These are phyloP conservation scores for Fusarium palustre DNA, from an alignment of 2,329 filamentous ascomycete species.

Conservation along the genomic window DNA sequence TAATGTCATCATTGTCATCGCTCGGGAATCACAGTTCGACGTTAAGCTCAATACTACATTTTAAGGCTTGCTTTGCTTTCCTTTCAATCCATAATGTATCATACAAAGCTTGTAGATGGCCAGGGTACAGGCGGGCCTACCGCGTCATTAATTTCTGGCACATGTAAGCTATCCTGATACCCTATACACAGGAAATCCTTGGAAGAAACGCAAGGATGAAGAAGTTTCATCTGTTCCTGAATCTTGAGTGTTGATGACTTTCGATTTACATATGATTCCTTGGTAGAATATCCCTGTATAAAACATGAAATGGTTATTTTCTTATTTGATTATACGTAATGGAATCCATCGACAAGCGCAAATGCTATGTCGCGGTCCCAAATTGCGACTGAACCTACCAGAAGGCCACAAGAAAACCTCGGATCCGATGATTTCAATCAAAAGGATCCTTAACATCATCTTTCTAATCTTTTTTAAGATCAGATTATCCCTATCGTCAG, in stretches of 20 bases:
- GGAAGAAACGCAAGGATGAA: too few species aligned
- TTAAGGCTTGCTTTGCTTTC: neutral
- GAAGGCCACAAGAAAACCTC: neutral
- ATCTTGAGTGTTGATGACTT: neutral
- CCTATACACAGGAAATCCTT: neutral
- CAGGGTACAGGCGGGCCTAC: neutral
- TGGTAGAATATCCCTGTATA: neutral
- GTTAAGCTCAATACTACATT: too few species aligned
- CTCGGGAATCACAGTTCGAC: neutral
- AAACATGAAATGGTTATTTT: accelerated
- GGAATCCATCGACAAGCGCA: neutral
- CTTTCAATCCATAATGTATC: neutral
- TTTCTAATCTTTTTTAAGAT: neutral
- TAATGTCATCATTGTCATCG: neutral
- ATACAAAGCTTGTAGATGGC: neutral
- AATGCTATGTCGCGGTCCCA: accelerated
- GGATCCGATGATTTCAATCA: neutral
- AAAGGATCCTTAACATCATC: accelerated
- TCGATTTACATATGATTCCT: accelerated
- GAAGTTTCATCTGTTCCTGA: too few species aligned
- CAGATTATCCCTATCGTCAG: neutral
- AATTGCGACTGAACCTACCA: neutral
- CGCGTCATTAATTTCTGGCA: neutral
- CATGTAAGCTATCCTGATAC: neutral
- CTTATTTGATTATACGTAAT: accelerated